These are phyloP conservation scores for Pyricularia sp. DNA, from an alignment of 2,329 filamentous ascomycete species.

Conservation along the genomic window DNA sequence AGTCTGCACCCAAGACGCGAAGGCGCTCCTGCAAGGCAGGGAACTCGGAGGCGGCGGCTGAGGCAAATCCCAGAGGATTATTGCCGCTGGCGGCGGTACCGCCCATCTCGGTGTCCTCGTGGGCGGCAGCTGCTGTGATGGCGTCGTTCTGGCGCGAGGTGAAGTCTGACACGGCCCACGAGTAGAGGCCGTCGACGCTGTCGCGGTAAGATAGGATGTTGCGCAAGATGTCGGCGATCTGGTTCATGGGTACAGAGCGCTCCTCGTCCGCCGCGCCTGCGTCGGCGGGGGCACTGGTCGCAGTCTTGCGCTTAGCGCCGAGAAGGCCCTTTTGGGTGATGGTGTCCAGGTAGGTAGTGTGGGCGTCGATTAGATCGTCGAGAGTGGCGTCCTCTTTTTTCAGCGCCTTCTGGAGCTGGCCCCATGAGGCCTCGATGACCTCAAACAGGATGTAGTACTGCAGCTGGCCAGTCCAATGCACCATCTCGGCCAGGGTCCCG, in stretches of 20 bases:
- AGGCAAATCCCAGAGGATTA: slow-evolving; percentile 22
- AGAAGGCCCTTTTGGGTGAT: slow-evolving; percentile 95
- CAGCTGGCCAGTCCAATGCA: slow-evolving; percentile 91
- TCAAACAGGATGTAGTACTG: slow-evolving; percentile 99
- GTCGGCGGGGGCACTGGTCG: slow-evolving; percentile 23
- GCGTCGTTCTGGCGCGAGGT: slow-evolving; percentile 77
- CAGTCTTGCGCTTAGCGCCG: slow-evolving; percentile 47
- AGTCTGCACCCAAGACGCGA: slow-evolving; percentile 58
- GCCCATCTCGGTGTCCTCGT: slow-evolving; percentile 3
- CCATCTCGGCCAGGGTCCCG: slow-evolving; percentile 89
- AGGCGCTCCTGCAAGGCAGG: slow-evolving; percentile 64
- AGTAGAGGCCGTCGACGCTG: slow-evolving; percentile 85
- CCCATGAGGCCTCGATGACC: slow-evolving; percentile 94
- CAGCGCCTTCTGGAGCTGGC: slow-evolving; percentile 71
- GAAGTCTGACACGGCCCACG: slow-evolving; percentile 89
- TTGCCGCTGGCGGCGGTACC: slow-evolving; percentile 5
- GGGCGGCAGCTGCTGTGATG: slow-evolving; percentile 5
- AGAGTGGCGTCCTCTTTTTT: slow-evolving; percentile 73
- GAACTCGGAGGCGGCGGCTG: slow-evolving; percentile 53
- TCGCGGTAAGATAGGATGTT: slow-evolving; percentile 92
- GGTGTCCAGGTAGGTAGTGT: slow-evolving; percentile 78
- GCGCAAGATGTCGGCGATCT: slow-evolving; percentile 84
- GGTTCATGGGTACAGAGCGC: slow-evolving; percentile 66
- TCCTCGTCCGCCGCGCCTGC: slow-evolving; percentile 40
- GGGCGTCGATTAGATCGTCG: slow-evolving; percentile 87